Evolutionary conservation across 805 yeast species (phyloP).

Genomic region (Candida broadrunensis): DNA sequence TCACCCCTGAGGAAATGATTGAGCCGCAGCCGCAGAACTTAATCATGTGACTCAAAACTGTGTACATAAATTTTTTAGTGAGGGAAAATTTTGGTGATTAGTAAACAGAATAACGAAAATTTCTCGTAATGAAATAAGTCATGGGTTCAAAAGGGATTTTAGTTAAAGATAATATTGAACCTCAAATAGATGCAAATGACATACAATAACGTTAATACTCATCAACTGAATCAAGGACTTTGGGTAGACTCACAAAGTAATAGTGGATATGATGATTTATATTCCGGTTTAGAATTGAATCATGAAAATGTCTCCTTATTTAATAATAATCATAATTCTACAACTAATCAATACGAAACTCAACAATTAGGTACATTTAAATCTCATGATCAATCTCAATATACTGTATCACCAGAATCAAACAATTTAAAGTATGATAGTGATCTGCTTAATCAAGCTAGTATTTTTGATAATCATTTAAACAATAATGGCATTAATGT

Average conservation of each 20-base stretch:
- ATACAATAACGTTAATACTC: not conserved
- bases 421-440: not conserved
- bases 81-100: too few relatives aligned
- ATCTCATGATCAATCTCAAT: not conserved
- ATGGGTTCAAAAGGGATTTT: too few relatives aligned
- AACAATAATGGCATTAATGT: not conserved
- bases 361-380: not conserved
- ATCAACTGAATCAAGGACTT: not conserved
- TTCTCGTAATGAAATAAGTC: too few relatives aligned
- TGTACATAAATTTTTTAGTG: too few relatives aligned
- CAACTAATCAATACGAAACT: not conserved
- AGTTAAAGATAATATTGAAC: too few relatives aligned
- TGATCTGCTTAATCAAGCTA: not conserved
- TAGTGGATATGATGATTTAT: conserved; percentile 1
- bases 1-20: too few relatives aligned
- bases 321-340: conserved; percentile 2
- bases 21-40: too few relatives aligned
- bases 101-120: too few relatives aligned
- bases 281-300: conserved; percentile 7
- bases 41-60: too few relatives aligned
- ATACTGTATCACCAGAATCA: not conserved
- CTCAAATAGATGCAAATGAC: too few relatives aligned
- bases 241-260: not conserved
- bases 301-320: conserved; percentile 10
- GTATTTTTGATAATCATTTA: not conserved